Evolutionary conservation across 306 rosid genomes (phyloP), one percentile per base, ranked within the genome.

Genomic region (Ormosia semicastrata): DNA sequence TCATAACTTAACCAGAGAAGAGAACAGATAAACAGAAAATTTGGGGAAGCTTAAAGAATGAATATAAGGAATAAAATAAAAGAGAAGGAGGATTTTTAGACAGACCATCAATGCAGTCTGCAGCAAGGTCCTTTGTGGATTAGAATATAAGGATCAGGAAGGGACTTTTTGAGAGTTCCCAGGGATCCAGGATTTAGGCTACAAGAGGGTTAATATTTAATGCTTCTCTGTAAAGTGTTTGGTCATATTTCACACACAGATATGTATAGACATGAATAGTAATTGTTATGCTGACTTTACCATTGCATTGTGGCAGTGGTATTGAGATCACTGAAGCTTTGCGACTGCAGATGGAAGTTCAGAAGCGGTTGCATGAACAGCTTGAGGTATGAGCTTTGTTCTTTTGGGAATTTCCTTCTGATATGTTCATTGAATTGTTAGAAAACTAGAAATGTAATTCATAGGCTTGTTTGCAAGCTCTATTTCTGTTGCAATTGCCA

Each of bases 311-410:
- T 78, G 64, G 65, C 93, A 96, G 99, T 71, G 91, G 99, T 59
- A 90, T 94, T 12, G 95, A 94, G 88, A 91, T 96, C 66, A 96
- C 99, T 49, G 99, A 96, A 85, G 99, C 99, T 82, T 90, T 96
- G 84, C 89, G 98, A 14, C n/a, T 96, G 90, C 98, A 96, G 89
- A 93, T 96, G 98, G 99, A 96, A 87, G 98, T 96, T 83, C 99
- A 96, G 89, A 96, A 96, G 88, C 91, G 89, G 81, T 86, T 96
- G 83, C 99, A 96, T 41, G 98, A 96, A 82, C 99, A 96, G 80
- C 99, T 96, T 64, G 99, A 96, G 97, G 99, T 96, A 72, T 82
- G 80, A 36, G 75, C 84, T 53, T 63, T 52, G 60, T 66, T 81
- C 43, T 47, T 62, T 78, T 6, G 43, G 56, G 47, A 66, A 76